Percentiles rank a stretch among this genome's conserved stretches.
These are phyloP conservation scores for Polyporus tsugae DNA, from an alignment of 1,284 basidiomycete species.

Conservation along the genomic window DNA sequence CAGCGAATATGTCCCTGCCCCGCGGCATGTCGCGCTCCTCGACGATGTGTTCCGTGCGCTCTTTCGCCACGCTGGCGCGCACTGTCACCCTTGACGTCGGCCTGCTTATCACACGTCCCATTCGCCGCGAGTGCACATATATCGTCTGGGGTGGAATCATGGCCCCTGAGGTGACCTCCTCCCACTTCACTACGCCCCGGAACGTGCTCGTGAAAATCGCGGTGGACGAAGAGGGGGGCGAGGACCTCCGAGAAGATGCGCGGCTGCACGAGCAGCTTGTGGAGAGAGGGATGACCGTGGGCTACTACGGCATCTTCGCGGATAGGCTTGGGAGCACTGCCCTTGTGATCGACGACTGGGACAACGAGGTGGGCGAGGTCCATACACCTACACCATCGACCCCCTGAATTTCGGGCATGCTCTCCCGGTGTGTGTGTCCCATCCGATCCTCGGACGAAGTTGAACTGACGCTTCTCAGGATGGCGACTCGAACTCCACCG, in stretches of 20 bases:
- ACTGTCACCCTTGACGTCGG: constrained; percentile 29
- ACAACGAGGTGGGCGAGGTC: constrained; percentile 22
- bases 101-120: constrained; percentile 31
- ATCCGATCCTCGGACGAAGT: background rate
- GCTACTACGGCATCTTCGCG: constrained; percentile 31
- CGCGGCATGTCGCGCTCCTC: constrained; percentile 25
- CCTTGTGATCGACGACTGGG: constrained; percentile 31
- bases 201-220: constrained; percentile 33
- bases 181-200: constrained; percentile 17
- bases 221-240: constrained; percentile 33
- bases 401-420: background rate
- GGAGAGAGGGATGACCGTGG: constrained; percentile 29
- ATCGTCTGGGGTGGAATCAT: constrained; percentile 33
- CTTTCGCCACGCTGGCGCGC: constrained; percentile 13
- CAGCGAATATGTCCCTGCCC: constrained; percentile 4
- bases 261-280: constrained; percentile 30
- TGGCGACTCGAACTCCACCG: background rate
- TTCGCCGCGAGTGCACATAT: constrained; percentile 33
- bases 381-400: constrained; percentile 4
- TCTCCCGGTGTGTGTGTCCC: background rate
- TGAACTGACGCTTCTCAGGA: background rate
- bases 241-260: constrained; percentile 33
- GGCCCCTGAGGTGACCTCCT: constrained; percentile 23
- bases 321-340: constrained; percentile 32
- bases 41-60: constrained; percentile 25